phyloP scores from a whole-genome alignment of 2,329 filamentous ascomycete species.

The Cryoendolithus antarcticus region DNA sequence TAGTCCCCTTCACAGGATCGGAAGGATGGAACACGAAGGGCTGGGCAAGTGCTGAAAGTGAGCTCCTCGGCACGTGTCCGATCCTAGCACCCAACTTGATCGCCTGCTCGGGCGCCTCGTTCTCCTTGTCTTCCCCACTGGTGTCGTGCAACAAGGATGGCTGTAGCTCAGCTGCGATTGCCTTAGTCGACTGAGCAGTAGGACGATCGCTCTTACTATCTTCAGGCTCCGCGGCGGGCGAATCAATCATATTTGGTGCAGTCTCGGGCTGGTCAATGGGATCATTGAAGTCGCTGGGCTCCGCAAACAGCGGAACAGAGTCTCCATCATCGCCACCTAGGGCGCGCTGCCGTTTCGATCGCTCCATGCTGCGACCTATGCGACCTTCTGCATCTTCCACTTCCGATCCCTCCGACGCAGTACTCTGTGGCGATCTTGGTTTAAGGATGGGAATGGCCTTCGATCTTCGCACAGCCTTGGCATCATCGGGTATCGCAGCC shows the following conservation, averaged over 20 bases:
- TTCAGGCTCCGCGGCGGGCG: too few species aligned
- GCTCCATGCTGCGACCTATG: slow-evolving; percentile 49
- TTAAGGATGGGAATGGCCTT: slow-evolving; percentile 74
- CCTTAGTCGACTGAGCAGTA: too few species aligned
- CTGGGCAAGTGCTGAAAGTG: slow-evolving; percentile 58
- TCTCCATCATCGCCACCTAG: slow-evolving; percentile 54
- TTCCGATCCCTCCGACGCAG: slow-evolving; percentile 18
- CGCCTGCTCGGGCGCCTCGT: too few species aligned
- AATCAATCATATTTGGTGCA: too few species aligned
- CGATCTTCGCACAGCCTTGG: slow-evolving; percentile 56
- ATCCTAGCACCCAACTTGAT: too few species aligned
- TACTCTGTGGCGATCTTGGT: slow-evolving; percentile 21
- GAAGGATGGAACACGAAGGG: slow-evolving; percentile 43
- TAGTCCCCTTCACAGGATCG: background rate
- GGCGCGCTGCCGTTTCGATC: slow-evolving; percentile 63
- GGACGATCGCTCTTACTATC: too few species aligned
- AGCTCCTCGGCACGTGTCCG: slow-evolving; percentile 22
- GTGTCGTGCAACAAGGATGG: too few species aligned
- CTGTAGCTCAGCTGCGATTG: too few species aligned
- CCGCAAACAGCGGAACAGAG: slow-evolving; percentile 62
- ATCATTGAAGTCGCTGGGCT: slow-evolving; percentile 16
- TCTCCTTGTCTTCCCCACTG: too few species aligned
- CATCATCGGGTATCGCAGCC: slow-evolving; percentile 50
- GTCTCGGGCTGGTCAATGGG: too few species aligned
- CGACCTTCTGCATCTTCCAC: slow-evolving; percentile 50